Base-by-base conservation (phyloP, 306 rosid genomes). In the Vigna mungo region DNA sequence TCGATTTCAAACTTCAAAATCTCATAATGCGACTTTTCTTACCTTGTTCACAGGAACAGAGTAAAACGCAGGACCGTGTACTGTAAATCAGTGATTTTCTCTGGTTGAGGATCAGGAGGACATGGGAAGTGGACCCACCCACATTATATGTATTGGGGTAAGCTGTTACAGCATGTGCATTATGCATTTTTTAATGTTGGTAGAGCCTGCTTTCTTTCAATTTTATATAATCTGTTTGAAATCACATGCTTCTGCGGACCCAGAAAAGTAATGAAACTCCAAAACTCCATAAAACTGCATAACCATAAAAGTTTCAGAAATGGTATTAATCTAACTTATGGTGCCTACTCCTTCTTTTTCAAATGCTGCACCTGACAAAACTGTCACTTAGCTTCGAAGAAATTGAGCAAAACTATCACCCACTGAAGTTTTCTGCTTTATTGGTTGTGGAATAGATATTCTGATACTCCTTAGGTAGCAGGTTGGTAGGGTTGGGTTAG, bases 11-110 rank as follows among this genome's bases (percentile, higher is more conserved):
- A 20, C 12, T 27, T 10, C 1, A 25, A 69, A 21, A 21, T 7
- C 14, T 39, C 20, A 25, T 23, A 37, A 8, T 70, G 47, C 18
- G 49, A 44, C 37, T 37, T 79, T n/a, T 51, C 36, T 61, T 37
- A 11, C 72, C 62, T 12, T 71, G 17, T 25, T 20, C 48, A 13
- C 14, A 0, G 10, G 56, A 7, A 41, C 4, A 9, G 51, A 71
- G 37, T 51, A 71, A 62, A 71, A 71, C 23, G n/a, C 53, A 21
- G 37, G 54, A 21, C 21, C 53, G 9, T 71, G 82, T 14, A 63
- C 36, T 54, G 12, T 9, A 55, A 8, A 12, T 16, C 12, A 14
- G 43, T 71, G 21, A 39, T 71, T 70, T 59, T 60, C 46, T 70
- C n/a, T 48, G 23, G 36, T 49, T 49, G 36, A 32, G 21, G 65